Base-by-base conservation (phyloP, 2,329 filamentous ascomycete genomes). In the Aspergillus neotritici region DNA sequence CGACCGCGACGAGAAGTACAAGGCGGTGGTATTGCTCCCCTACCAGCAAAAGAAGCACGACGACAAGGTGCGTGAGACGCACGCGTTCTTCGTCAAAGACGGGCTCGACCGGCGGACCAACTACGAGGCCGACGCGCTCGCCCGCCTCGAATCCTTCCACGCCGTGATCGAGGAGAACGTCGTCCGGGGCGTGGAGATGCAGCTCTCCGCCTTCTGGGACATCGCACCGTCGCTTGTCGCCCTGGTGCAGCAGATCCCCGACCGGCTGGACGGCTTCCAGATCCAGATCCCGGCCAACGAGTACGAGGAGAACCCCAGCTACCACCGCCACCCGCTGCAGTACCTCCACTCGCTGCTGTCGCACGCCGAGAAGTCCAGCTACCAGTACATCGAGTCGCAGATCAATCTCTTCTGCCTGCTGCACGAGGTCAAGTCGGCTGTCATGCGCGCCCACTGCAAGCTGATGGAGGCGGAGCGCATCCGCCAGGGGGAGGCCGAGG, bases 381-480 rank as follows among this genome's bases (percentile, higher is more conserved):
- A 95, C 60, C 93, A 97, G 64, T 97, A 95, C 67, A 96, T 97
- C 58, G 93, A 97, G 71, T 86, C 83, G 5, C 91, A 97, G 71
- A 91, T 82, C 25, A 96, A 96, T 60, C 73, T 96, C 29, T 75
- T 95, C 16, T 97, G 91, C 59, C 73, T 97, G 31, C 69, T 95
- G 44, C 93, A 96, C 58, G 89, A 96, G 66, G 88, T 95, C 41
- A 87, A 88, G 61, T 87, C 86, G 41, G 83, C 83, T 0, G 81
- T 87, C 2, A 83, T 87, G 60, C 75, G 76, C 36, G 84, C 86
- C 6, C 81, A 82, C 52, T 80, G 80, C 40, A 76, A 80, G 49
- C 72, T 85, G 13, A 73, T 84, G 52, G 83, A 87, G 61, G 78
- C 80, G 0, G 80, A 88, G 60, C 73, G 80, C 55, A 71, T 67